Evolutionary conservation across 2,329 filamentous ascomycete genomes (phyloP), one percentile per base, ranked within the genome.

Genomic region (Xylaria digitata): DNA sequence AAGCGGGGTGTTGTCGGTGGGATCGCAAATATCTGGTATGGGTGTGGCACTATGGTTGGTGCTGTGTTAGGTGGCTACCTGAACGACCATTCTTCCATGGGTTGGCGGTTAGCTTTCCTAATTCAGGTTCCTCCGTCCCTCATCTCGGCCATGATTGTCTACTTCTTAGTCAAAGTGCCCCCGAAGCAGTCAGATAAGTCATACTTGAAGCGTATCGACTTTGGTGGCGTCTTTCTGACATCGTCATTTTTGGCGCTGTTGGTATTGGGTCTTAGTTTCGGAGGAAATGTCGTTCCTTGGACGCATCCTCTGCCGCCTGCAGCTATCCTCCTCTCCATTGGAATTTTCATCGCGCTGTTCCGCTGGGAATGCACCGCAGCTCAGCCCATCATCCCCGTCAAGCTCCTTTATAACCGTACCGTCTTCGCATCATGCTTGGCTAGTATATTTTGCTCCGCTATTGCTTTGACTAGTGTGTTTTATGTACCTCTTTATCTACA

Each of bases 121-220:
- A 63, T 63, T 4, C 61, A 63, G 6, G 61, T 63, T 23, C 61
- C 61, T 1, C 61, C 61, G 21, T 63, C 61, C 21, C 21, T 63
- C 6, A 21, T 63, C 32, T 63, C 61, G 7, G 61, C 61, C n/a
- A 45, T 57, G 1, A 26, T 63, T 13, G 61, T 63, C 21, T 63
- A 63, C 34, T 57, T 63, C 61, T 45, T 63, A 13, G 61, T 63
- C 34, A 57, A 49, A 15, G 53, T 63, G n/a, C 61, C 61, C 1
- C 61, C 61, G 4, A 63, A 63, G 15, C 61, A 63, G 21, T 63
- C 61, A 2, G 61, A 63, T 42, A 57, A 59, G 43, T 55, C 64
- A 4, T 66, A 66, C 37, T 15, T 66, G 32, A 57, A 52, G 13
- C 64, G 64, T 32, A 66, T 66, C 21, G 64, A 66, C 42, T 66